Evolutionary conservation across 2,329 filamentous ascomycete species (phyloP), one percentile per base, ranked within the genome.

Genomic region (Penicillium freii): DNA sequence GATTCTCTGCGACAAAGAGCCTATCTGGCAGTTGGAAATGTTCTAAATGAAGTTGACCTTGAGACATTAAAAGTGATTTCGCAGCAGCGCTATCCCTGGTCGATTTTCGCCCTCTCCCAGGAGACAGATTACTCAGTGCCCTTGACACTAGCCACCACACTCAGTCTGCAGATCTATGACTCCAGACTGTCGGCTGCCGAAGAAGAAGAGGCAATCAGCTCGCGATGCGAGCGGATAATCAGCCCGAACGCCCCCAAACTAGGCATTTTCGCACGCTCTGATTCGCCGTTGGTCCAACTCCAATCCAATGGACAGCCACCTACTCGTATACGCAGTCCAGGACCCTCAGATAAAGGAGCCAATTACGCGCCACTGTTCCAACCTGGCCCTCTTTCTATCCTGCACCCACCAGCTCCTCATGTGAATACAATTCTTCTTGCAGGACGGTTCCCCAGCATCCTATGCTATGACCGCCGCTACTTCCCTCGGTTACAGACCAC

Each of bases 401-500:
- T 95, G 2, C 91, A 96, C 69, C 79, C 92, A 29, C 87, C 87
- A 15, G 80, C 78, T 9, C 77, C 84, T 1, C 80, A 84, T 60
- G 80, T 86, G 19, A 89, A 90, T 49, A 89, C 94, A 31, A 94
- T 97, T 40, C 93, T 92, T 77, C 86, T 97, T 36, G 91, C 89
- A 5, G 93, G 93, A 0, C 85, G 93, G 17, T 97, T 97, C 71
- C 89, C 92, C 5, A 92, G 87, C 66, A 90, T 97, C 56, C 79
- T 97, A 4, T 88, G 91, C 69, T 97, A 96, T 75, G 92, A 97
- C 70, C 85, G 92, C 4, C 87, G 93, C 44, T 91, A 85, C 73
- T 95, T 97, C 67, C 90, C 91, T 0, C 84, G 84, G 17, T 82
- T 96, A 8, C 83, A 86, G 58, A 87, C 86, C 6, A 91, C 91